Evolutionary conservation across 768 basidiomycete genomes (phyloP), one percentile per base, ranked within the genome.

Genomic region (Termitomyces sp.): DNA sequence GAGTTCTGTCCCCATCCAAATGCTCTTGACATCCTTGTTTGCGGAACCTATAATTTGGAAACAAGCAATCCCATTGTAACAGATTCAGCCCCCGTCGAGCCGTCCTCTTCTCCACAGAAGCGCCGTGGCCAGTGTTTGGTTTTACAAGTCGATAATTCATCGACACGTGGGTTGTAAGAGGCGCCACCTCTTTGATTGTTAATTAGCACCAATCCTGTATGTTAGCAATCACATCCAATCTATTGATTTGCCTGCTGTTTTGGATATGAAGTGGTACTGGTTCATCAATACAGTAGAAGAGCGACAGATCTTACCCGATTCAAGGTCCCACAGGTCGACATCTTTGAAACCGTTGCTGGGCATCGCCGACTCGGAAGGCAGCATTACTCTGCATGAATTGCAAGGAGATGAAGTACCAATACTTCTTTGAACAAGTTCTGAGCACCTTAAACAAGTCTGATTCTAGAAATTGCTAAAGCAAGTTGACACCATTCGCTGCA

Each of bases 251-350:
- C 86, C 94, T 2, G 97, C 94, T 7, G 80, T 99, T 27, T 78
- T 89, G 23, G 97, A 99, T 68, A 85, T 94, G 81, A 98, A 98
- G 78, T 99, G 97, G 97, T 94, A 64, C 61, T 57, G 33, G n/a
- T 29, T 38, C 20, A 16, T 42, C 25, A 22, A 32, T 39, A 15
- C 33, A 46, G 27, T 22, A 25, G 15, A 22, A 32, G 45, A 32
- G 22, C 18, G 39, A 3, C 20, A 43, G 2, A 5, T 36, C 12
- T 35, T 29, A 23, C 39, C 7, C 36, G 31, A 31, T 5, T n/a
- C 20, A 48, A 89, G 86, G 88, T 86, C 84, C 61, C 84, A 87
- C 68, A 72, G 74, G 65, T 70, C 71, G 10, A 50, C 66, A 3
- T 64, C 74, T 3, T 66, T 64, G 4, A 58, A 68, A 16, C 77